Percentiles rank a stretch among this genome's conserved stretches.
These are phyloP conservation scores for Thalassiosira profunda DNA, from an alignment of 108 stramenopile genomes.

Conservation along the genomic window DNA sequence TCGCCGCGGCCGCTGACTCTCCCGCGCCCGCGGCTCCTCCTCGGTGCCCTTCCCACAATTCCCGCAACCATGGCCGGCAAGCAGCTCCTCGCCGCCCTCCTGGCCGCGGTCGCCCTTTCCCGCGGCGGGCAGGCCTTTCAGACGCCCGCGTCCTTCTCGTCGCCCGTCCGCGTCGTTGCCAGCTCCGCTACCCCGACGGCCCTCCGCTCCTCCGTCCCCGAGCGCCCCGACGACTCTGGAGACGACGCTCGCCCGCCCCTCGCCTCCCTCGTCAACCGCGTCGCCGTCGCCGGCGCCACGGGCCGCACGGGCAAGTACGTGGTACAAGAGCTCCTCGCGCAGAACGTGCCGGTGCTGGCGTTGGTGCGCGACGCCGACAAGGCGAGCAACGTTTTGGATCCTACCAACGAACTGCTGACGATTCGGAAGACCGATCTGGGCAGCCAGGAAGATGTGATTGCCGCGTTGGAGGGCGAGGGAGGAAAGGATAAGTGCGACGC, in stretches of 20 bases:
- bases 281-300: slow-evolving; percentile 86
- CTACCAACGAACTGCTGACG: slow-evolving; percentile 34
- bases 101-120: too few species aligned
- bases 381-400: slow-evolving; percentile 51
- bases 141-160: too few species aligned
- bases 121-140: too few species aligned
- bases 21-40: too few species aligned
- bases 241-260: slow-evolving; percentile 10
- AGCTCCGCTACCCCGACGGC: too few species aligned
- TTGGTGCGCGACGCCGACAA: slow-evolving; percentile 70
- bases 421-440: slow-evolving; percentile 62
- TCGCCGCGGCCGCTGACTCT: too few species aligned
- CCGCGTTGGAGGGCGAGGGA: slow-evolving; percentile 28
- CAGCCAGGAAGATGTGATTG: slow-evolving; percentile 33
- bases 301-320: slow-evolving; percentile 77
- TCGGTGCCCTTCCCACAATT: too few species aligned
- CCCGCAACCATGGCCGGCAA: too few species aligned
- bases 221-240: background rate
- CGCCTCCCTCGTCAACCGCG: slow-evolving; percentile 38
- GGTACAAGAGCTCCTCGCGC: slow-evolving; percentile 65
- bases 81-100: too few species aligned
- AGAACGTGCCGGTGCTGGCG: slow-evolving; percentile 52
- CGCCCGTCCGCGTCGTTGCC: too few species aligned
- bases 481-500: slow-evolving; percentile 52
- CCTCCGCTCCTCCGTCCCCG: slow-evolving; percentile 7